Conservation (phyloP, 352 stramenopile genomes). For the Phytophthora brassicae region DNA sequence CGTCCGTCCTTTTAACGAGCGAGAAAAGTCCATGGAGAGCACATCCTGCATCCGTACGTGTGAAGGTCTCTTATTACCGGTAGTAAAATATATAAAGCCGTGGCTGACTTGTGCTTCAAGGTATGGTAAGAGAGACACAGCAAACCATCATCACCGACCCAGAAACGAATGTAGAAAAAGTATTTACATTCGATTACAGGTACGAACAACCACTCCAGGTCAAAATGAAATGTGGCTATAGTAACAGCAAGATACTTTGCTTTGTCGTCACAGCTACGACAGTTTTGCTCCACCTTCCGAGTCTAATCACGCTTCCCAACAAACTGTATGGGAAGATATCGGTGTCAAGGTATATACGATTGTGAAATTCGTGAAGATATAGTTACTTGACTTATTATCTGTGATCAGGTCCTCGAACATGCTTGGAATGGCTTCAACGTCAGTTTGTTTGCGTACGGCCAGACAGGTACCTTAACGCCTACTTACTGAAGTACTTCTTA, state of each 20-base stretch:
- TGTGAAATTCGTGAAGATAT: background rate
- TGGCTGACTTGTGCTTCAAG: constrained; percentile 27
- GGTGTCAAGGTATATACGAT: constrained; percentile 58
- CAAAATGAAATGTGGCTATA: too few species aligned
- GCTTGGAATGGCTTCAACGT: constrained; percentile 91
- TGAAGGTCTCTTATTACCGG: background rate
- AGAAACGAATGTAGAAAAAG: constrained; percentile 71
- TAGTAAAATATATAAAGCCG: too few species aligned
- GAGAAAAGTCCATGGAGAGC: constrained; percentile 74
- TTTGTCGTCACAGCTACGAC: constrained; percentile 63
- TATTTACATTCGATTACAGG: constrained; percentile 90
- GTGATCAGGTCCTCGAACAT: constrained; percentile 73
- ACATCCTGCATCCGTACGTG: constrained; percentile 69
- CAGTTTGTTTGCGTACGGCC: constrained; percentile 85
- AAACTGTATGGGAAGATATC: constrained; percentile 87
- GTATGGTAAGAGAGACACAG: constrained; percentile 78
- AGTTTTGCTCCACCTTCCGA: constrained; percentile 65
- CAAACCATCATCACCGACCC: constrained; percentile 86
- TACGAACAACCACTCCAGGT: background rate
- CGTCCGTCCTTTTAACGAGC: constrained; percentile 82
- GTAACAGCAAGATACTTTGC: too few species aligned
- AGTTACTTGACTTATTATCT: background rate
- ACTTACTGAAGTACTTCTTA: too few species aligned
- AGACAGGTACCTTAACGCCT: constrained; percentile 49
- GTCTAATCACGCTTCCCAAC: constrained; percentile 67